These are phyloP conservation scores for Eucalyptus regnans DNA, from an alignment of 345 rosid species.

Conservation along the genomic window DNA sequence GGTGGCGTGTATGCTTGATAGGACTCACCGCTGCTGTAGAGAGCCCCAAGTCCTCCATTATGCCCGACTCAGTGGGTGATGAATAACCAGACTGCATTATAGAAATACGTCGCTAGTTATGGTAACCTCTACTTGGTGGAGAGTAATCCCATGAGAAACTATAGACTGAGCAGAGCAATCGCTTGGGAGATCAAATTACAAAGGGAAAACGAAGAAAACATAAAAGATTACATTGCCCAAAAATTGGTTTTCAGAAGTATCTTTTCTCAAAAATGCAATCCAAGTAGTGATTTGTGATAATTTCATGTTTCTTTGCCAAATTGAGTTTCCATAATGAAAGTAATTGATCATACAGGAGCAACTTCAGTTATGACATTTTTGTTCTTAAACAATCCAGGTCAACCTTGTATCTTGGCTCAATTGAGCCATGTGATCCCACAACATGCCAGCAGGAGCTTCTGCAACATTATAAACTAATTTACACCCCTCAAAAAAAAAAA, in stretches of 20 bases:
- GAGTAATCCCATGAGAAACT: neutral
- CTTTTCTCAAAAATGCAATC: neutral
- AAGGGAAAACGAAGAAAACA: neutral
- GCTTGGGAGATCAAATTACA: neutral
- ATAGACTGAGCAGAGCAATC: neutral
- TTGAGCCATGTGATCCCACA: neutral
- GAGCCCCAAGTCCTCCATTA: slow-evolving; percentile 21
- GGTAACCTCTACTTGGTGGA: neutral
- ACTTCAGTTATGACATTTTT: neutral
- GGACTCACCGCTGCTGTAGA: slow-evolving; percentile 11
- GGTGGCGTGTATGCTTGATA: neutral
- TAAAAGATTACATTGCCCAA: neutral
- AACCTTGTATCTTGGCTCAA: neutral
- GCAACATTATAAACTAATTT: neutral
- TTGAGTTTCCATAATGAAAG: neutral
- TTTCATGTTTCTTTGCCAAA: neutral
- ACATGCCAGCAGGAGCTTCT: neutral
- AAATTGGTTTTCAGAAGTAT: neutral
- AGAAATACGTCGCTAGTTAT: neutral
- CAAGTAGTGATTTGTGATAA: neutral
- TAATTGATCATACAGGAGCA: neutral
- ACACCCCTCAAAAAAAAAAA: neutral
- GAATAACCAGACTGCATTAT: slow-evolving; percentile 20
- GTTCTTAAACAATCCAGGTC: neutral
- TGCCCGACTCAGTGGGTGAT: slow-evolving; percentile 26